A percentile compares a stretch with the other conserved stretches of the same genome.
Conservation (phyloP, 306 rosid species). For the Abrus precatorius region DNA sequence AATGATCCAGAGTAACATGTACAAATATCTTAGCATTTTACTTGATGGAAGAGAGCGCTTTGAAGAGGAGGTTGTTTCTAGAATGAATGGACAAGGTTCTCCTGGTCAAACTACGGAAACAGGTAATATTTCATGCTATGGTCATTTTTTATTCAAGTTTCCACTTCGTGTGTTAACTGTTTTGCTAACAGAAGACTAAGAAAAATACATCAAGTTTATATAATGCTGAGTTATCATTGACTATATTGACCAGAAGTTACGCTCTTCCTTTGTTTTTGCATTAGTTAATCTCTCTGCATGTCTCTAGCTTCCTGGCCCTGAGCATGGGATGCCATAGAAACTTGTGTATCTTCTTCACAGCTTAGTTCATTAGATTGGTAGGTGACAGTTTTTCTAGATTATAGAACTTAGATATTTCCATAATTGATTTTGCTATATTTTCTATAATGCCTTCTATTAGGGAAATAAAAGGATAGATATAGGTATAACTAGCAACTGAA, state of each 20-base stretch:
- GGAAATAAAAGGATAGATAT: slow-evolving; percentile 7
- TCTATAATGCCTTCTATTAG: neutral
- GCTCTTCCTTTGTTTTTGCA: slow-evolving; percentile 24
- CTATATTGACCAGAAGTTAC: slow-evolving; percentile 6
- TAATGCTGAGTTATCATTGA: slow-evolving; percentile 16
- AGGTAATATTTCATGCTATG: slow-evolving; percentile 58
- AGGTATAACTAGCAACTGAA: slow-evolving; percentile 9
- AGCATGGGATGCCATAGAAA: slow-evolving; percentile 3
- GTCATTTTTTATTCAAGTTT: slow-evolving; percentile 19
- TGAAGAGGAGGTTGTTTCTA: slow-evolving; percentile 82
- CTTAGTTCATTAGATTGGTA: neutral
- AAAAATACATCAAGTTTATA: neutral
- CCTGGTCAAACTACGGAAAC: slow-evolving; percentile 53
- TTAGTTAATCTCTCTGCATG: slow-evolving; percentile 10
- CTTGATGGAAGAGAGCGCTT: slow-evolving; percentile 98
- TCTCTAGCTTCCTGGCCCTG: slow-evolving; percentile 7
- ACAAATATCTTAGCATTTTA: slow-evolving; percentile 92
- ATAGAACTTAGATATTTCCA: neutral
- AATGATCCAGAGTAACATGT: slow-evolving; percentile 98
- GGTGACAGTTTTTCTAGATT: slow-evolving; percentile 15
- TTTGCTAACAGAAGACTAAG: neutral
- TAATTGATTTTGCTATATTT: slow-evolving; percentile 3
- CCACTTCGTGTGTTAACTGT: neutral
- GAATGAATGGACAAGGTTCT: slow-evolving; percentile 60
- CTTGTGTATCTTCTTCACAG: slow-evolving; percentile 1